Conservation (phyloP, 2,329 filamentous ascomycete genomes). For the Botrytis porri region DNA sequence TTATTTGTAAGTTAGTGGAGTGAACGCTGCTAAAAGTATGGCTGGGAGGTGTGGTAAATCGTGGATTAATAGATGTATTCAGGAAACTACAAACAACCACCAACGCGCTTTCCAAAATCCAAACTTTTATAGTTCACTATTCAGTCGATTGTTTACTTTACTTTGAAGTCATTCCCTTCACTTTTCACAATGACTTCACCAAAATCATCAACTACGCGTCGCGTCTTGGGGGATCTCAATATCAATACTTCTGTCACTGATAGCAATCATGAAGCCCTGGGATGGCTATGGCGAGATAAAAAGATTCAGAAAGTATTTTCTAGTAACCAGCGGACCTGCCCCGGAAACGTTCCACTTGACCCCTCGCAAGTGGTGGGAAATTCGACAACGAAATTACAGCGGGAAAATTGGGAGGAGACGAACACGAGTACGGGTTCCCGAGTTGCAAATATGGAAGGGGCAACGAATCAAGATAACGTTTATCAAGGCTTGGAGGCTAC, state of each 20-base stretch:
- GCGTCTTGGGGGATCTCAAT: constrained; percentile 65
- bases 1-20: neutral
- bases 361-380: neutral
- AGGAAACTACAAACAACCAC: constrained; percentile 3
- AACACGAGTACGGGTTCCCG: neutral
- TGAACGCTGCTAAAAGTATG: neutral
- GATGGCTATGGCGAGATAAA: too few relatives aligned
- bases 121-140: neutral
- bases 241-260: constrained; percentile 14
- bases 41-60: neutral
- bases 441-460: neutral
- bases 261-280: neutral
- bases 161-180: neutral
- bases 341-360: fast-evolving
- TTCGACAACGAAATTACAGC: neutral
- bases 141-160: neutral
- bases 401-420: neutral
- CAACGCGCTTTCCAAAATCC: neutral
- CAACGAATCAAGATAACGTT: neutral
- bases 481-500: neutral
- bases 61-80: neutral
- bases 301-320: neutral
- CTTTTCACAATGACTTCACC: constrained; percentile 21
- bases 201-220: constrained; percentile 23
- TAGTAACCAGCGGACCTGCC: too few relatives aligned